These are phyloP conservation scores for Prunus fruticosa DNA, from an alignment of 306 rosid species.

Conservation along the genomic window DNA sequence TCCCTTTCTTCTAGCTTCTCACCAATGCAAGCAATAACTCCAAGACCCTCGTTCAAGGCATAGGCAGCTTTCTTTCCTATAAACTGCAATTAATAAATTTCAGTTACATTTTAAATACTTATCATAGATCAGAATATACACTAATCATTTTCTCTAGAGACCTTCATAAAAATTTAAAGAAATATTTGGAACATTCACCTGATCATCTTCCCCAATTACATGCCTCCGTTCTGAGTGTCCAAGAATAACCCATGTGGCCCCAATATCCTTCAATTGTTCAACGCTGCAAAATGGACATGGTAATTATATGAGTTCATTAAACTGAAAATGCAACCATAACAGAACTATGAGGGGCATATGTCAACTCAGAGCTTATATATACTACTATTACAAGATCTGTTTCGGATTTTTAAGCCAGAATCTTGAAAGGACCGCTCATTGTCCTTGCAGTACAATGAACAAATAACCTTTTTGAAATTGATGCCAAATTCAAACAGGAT, in stretches of 20 bases:
- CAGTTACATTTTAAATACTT: slow-evolving; percentile 24
- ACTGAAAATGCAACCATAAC: neutral
- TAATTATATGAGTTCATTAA: slow-evolving; percentile 16
- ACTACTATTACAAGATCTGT: neutral
- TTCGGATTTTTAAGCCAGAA: neutral
- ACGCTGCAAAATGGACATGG: slow-evolving; percentile 46
- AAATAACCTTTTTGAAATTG: neutral
- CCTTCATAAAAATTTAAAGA: neutral
- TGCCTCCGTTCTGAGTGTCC: slow-evolving; percentile 99
- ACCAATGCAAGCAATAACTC: slow-evolving; percentile 97
- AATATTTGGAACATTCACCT: slow-evolving; percentile 53
- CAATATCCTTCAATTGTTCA: slow-evolving; percentile 90
- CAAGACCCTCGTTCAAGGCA: slow-evolving; percentile 90
- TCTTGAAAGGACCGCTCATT: neutral
- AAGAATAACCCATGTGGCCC: slow-evolving; percentile 94
- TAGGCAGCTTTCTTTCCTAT: slow-evolving; percentile 97
- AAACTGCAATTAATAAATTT: slow-evolving; percentile 57
- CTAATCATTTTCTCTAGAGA: slow-evolving; percentile 15
- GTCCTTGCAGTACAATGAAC: neutral
- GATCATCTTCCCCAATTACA: slow-evolving; percentile 87
- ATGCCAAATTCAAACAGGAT: neutral
- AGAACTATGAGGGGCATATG: neutral
- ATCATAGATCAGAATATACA: slow-evolving; percentile 17
- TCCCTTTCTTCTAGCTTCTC: slow-evolving; percentile 90
- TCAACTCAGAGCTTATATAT: neutral